These are phyloP conservation scores for Pseudocercospora eumusae DNA, from an alignment of 2,329 filamentous ascomycete species.

Conservation along the genomic window DNA sequence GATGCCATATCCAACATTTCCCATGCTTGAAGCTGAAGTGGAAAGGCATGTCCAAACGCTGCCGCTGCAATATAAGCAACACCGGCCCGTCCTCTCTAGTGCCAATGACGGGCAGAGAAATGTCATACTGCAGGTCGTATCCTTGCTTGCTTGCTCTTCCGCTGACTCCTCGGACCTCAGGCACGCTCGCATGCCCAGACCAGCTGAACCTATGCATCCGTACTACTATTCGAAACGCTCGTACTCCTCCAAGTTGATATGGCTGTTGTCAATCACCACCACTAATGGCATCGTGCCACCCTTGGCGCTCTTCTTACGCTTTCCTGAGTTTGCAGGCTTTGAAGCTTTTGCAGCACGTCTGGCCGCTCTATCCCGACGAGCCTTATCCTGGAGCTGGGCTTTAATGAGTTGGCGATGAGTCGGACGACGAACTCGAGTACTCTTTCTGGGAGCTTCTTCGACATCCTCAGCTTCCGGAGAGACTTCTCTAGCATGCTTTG, in stretches of 20 bases:
- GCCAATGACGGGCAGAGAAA: slow-evolving; percentile 8
- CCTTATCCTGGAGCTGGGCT: slow-evolving; percentile 10
- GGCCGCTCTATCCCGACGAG: slow-evolving; percentile 3
- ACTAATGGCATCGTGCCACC: background rate
- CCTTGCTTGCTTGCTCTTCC: slow-evolving; percentile 3
- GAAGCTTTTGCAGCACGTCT: slow-evolving; percentile 3
- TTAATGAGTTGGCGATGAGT: slow-evolving; percentile 18
- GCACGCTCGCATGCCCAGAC: slow-evolving; percentile 8
- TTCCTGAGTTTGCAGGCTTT: background rate
- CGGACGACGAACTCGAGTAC: slow-evolving; percentile 1
- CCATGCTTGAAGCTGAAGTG: background rate
- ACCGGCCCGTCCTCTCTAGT: background rate
- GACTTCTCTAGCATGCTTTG: background rate
- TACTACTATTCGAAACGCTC: slow-evolving; percentile 10
- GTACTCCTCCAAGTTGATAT: slow-evolving; percentile 20
- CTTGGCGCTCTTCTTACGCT: background rate
- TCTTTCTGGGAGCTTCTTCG: slow-evolving; percentile 3
- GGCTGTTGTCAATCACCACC: slow-evolving; percentile 17
- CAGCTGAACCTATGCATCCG: slow-evolving; percentile 2
- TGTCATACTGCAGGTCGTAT: slow-evolving; percentile 10
- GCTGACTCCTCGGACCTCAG: slow-evolving; percentile 7
- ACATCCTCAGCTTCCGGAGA: background rate
- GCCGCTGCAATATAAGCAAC: slow-evolving; percentile 3
- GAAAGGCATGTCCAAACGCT: background rate
- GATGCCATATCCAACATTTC: background rate